phyloP scores from a whole-genome alignment of 805 yeast species.

The Brettanomyces sp. region DNA sequence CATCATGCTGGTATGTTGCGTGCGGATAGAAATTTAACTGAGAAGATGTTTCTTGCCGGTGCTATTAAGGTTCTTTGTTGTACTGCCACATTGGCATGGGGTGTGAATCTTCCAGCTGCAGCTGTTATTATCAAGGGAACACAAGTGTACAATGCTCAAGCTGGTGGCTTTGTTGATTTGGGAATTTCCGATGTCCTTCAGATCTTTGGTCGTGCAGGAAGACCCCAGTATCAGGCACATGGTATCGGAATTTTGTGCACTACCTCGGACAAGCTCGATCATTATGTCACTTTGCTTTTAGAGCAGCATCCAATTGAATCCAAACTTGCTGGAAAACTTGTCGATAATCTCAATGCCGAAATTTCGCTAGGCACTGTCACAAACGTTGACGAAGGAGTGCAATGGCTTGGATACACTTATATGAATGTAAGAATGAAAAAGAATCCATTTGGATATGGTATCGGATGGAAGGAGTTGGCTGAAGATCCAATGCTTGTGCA shows the following conservation, averaged over 20 bases:
- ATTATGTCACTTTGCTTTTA: slow-evolving; percentile 77
- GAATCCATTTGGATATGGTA: slow-evolving; percentile 87
- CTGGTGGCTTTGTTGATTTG: slow-evolving; percentile 88
- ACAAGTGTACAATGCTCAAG: slow-evolving; percentile 86
- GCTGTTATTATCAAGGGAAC: slow-evolving; percentile 96
- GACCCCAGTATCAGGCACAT: slow-evolving; percentile 88
- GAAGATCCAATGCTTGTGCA: slow-evolving; percentile 76
- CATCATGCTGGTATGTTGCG: slow-evolving; percentile 98
- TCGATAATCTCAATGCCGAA: slow-evolving; percentile 93
- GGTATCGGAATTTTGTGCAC: slow-evolving; percentile 94
- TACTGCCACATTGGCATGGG: slow-evolving; percentile 99
- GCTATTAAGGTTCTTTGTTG: slow-evolving; percentile 84
- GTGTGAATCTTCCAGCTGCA: slow-evolving; percentile 97
- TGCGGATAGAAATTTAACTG: slow-evolving; percentile 81
- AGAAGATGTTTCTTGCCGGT: slow-evolving; percentile 77
- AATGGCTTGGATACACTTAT: slow-evolving; percentile 97
- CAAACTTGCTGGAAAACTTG: slow-evolving; percentile 61
- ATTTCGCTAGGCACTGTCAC: slow-evolving; percentile 93
- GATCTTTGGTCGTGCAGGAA: slow-evolving; percentile 98
- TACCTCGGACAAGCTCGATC: slow-evolving; percentile 70
- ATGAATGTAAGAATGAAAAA: slow-evolving; percentile 89
- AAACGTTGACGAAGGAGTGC: slow-evolving; percentile 86
- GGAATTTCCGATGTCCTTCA: slow-evolving; percentile 97
- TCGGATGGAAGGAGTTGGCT: slow-evolving; percentile 76
- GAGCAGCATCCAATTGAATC: slow-evolving; percentile 98